These are phyloP conservation scores for Medicago lupulina DNA, from an alignment of 306 rosid species.

Conservation along the genomic window DNA sequence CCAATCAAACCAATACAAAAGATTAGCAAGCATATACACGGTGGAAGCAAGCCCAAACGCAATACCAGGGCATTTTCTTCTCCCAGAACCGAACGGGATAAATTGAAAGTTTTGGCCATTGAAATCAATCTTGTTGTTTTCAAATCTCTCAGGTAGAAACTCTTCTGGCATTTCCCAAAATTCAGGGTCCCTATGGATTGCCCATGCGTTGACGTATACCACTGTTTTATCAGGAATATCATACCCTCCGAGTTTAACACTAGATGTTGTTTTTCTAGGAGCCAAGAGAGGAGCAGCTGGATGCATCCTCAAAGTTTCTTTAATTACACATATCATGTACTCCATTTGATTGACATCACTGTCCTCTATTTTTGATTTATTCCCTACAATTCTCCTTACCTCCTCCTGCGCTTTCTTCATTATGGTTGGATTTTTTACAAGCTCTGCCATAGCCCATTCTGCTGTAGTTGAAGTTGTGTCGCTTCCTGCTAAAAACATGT, in stretches of 20 bases:
- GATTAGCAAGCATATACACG: slow-evolving; percentile 43
- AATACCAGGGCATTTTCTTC: slow-evolving; percentile 40
- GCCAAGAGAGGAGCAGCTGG: slow-evolving; percentile 51
- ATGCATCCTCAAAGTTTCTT: slow-evolving; percentile 58
- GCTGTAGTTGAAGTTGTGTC: slow-evolving; percentile 50
- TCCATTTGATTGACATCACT: slow-evolving; percentile 51
- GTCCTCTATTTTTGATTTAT: slow-evolving; percentile 42
- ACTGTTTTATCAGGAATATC: slow-evolving; percentile 47
- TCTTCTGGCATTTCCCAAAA: slow-evolving; percentile 38
- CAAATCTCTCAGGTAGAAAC: slow-evolving; percentile 45
- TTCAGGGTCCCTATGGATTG: slow-evolving; percentile 49
- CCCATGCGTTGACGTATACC: slow-evolving; percentile 52
- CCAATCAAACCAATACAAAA: slow-evolving; percentile 48
- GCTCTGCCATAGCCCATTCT: slow-evolving; percentile 58
- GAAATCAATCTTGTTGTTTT: slow-evolving; percentile 12
- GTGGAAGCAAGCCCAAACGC: slow-evolving; percentile 33
- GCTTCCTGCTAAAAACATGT: slow-evolving; percentile 53
- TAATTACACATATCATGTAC: slow-evolving; percentile 53
- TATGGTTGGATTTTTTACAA: slow-evolving; percentile 10
- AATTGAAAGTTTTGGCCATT: slow-evolving; percentile 34
- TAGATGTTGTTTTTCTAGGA: slow-evolving; percentile 45
- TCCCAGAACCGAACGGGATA: slow-evolving; percentile 40
- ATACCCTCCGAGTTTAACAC: slow-evolving; percentile 46
- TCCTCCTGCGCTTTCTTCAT: slow-evolving; percentile 62
- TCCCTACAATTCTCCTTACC: slow-evolving; percentile 55